Evolutionary conservation across 139 green algal species (phyloP).

Genomic region (Chlorella sp.): DNA sequence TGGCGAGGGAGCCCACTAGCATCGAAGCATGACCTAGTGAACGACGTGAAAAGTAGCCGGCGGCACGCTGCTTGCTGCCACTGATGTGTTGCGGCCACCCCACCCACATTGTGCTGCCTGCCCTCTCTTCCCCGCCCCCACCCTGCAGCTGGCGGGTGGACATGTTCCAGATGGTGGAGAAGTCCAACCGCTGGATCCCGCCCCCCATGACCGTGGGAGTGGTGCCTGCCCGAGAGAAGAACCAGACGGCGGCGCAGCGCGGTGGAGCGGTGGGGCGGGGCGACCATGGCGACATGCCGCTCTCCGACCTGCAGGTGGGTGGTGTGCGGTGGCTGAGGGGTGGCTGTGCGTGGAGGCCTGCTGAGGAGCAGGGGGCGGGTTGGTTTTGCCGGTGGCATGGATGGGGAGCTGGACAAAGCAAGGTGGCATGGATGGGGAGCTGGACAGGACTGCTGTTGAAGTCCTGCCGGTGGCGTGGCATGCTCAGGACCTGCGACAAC

Average conservation of each 20-base stretch:
- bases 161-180: slow-evolving; percentile 92
- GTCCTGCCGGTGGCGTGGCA: too few relatives aligned
- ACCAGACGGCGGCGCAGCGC: slow-evolving; percentile 50
- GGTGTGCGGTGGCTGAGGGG: background rate
- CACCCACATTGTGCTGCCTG: background rate
- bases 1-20: too few relatives aligned
- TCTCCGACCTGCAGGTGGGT: slow-evolving; percentile 44
- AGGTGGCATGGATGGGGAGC: too few relatives aligned
- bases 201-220: slow-evolving; percentile 51
- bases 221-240: slow-evolving; percentile 33
- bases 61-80: background rate
- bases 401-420: too few relatives aligned
- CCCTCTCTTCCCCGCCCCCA: background rate
- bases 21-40: background rate
- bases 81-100: background rate
- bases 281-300: background rate
- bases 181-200: slow-evolving; percentile 57
- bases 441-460: too few relatives aligned
- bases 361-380: too few relatives aligned
- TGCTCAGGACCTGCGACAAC: too few relatives aligned
- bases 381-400: too few relatives aligned
- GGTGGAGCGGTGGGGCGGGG: background rate
- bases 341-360: too few relatives aligned
- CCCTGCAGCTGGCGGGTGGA: slow-evolving; percentile 87
- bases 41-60: background rate